Base-by-base conservation (phyloP, 2,329 filamentous ascomycete species). In the Scedosporium boydii region DNA sequence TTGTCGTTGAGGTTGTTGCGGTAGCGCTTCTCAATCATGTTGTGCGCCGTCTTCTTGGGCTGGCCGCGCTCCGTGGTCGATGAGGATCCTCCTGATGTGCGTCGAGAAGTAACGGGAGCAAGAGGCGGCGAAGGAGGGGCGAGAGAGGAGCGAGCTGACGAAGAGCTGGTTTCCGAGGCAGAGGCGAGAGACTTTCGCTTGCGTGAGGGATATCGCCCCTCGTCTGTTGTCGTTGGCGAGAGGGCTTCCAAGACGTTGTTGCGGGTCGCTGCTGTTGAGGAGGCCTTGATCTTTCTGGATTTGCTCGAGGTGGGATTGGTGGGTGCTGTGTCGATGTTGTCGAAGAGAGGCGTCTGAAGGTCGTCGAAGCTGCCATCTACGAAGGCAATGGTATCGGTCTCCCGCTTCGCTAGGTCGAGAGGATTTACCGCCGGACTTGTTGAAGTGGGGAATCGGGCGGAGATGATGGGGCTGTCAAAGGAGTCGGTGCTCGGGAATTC, bases 11-110 rank as follows among this genome's bases (percentile, higher is more conserved):
- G 79, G 70, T 93, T 93, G 60, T 87, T 91, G 67, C 90, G 86
- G 74, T 93, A 93, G 62, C 90, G 80, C 77, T 93, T 93, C 75
- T 93, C 90, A 66, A 93, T 91, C 75, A 93, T 89, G 75, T 92
- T 93, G 76, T 93, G 90, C 7, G 89, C 88, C 38, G 88, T 89
- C 78, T 92, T 93, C 77, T 91, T 92, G 26, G 62, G 64, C 60
- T 61, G 34, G 34, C 62, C 58, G 60, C 34, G 34, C 10, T 38
- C 34, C 10, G 64, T 26, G 59, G 44, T 56, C 62, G 60, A 34
- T 29, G 51, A 23, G 21, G 51, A 55, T 6, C 51, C 21, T 12
- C 51, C 51, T 2, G 55, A 58, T 18, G 55, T 41, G 6, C 59
- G 59, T 26, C 44, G 59, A 16, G 59, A 6, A 4, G 29, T n/a